Percentiles rank a stretch among this genome's conserved stretches.
Evolutionary conservation across 2,329 filamentous ascomycete species (phyloP).

Genomic region (Hymenotorrendiella dingleyae): DNA sequence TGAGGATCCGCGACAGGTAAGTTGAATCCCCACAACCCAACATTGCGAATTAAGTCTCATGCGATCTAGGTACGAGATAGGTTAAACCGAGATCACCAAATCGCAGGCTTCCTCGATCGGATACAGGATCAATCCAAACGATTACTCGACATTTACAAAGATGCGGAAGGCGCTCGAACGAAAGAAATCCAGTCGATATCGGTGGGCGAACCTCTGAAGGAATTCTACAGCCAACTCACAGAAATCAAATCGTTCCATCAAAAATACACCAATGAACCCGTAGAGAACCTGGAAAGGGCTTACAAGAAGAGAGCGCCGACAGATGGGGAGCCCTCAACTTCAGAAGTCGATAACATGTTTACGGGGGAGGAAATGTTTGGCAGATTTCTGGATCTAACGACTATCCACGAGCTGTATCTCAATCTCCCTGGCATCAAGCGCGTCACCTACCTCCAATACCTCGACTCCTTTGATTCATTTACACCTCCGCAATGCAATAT

Average conservation of each 20-base stretch:
- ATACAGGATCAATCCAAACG: constrained; percentile 81
- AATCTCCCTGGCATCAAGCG: constrained; percentile 85
- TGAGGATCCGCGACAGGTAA: constrained; percentile 82
- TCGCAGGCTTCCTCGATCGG: constrained; percentile 77
- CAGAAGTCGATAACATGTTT: constrained; percentile 83
- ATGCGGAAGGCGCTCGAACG: constrained; percentile 64
- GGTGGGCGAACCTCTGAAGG: constrained; percentile 78
- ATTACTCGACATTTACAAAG: constrained; percentile 77
- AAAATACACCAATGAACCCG: constrained; percentile 86
- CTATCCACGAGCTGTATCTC: constrained; percentile 78
- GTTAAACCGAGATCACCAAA: constrained; percentile 85
- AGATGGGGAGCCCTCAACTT: constrained; percentile 56
- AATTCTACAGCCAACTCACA: constrained; percentile 81
- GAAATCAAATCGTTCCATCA: constrained; percentile 83
- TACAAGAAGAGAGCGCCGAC: constrained; percentile 69
- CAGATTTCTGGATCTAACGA: constrained; percentile 83
- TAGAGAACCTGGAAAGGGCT: constrained; percentile 89
- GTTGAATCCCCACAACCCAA: constrained; percentile 31
- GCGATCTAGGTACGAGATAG: constrained; percentile 81
- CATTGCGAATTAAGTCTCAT: no score
- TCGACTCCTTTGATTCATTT: constrained; percentile 87
- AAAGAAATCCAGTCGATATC: constrained; percentile 81
- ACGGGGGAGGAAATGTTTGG: constrained; percentile 93
- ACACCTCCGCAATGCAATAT: constrained; percentile 65
- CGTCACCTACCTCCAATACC: constrained; percentile 84